Base-by-base conservation (phyloP, 257 asterid genomes). In the Fraxinus cuspidata region DNA sequence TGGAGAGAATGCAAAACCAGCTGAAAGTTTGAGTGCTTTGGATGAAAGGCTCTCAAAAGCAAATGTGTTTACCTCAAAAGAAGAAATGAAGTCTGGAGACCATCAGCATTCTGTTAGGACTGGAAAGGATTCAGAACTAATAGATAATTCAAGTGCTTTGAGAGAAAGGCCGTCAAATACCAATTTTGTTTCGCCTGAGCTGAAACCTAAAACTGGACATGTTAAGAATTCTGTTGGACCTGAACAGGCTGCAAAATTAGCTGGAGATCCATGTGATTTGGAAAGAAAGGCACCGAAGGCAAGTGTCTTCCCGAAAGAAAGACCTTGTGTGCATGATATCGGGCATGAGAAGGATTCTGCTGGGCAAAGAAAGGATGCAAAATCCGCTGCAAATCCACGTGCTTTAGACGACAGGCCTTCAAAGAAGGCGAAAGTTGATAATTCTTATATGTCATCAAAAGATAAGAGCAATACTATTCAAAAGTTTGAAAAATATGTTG, bases 391-490 rank as follows among this genome's bases (percentile, higher is more conserved):
- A 51, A 81, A 77, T 81, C 68, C 86, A 28, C 71, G 65, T 77
- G 77, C 83, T 51, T 27, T 67, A 49, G 90, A 84, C 49, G 87
- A 76, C 56, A 70, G 83, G 34, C 77, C 82, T 81, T 27, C 60
- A 7, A 91, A 89, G 86, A 91, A 79, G 79, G 78, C 68, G 38
- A 87, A 80, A 76, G 49, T 78, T 63, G 92, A 81, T 73, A 70
- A 53, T 72, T 10, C 60, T 12, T 51, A 32, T 74, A 80, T 56
- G 51, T 60, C 11, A 27, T 67, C 47, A 23, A 80, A 74, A 32
- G 80, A 65, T 73, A 63, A 78, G 68, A 77, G 81, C 16, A 79
- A 28, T 66, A 68, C 8, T 42, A 25, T 9, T 37, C 79, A 75
- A 74, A 83, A 76, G 74, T 34, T 64, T 71, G 79, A 66, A 64